Evolutionary conservation across 352 stramenopile species (phyloP).

Genomic region (Globisporangium apiculatum): DNA sequence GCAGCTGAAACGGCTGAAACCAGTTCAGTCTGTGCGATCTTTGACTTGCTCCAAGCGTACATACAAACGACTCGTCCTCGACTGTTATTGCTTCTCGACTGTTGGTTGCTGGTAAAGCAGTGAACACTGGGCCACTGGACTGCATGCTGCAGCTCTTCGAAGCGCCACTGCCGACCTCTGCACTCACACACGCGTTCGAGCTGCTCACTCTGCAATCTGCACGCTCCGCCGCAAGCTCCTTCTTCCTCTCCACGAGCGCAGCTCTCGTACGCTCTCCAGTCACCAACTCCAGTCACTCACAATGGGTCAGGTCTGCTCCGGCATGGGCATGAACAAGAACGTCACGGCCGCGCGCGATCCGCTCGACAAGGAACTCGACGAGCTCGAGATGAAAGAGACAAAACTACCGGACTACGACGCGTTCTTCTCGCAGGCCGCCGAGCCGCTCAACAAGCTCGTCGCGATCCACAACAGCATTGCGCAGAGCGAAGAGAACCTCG

Average conservation of each 20-base stretch:
- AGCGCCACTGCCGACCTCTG: background rate
- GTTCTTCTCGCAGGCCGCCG: slow-evolving; percentile 18
- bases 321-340: slow-evolving; percentile 29
- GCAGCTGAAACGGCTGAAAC: no score
- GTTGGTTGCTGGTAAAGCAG: no score
- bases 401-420: slow-evolving; percentile 20
- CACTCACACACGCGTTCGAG: no score
- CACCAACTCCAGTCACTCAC: slow-evolving; percentile 7
- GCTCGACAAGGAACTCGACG: slow-evolving; percentile 23
- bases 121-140: no score
- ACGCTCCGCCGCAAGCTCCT: slow-evolving; percentile 17
- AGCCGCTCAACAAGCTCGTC: slow-evolving; percentile 15
- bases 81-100: no score
- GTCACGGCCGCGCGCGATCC: slow-evolving; percentile 17
- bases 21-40: no score
- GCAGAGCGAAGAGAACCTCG: slow-evolving; percentile 48
- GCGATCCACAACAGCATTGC: slow-evolving; percentile 45
- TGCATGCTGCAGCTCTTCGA: background rate
- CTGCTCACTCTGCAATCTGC: slow-evolving; percentile 29
- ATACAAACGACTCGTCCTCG: no score
- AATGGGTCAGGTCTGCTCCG: slow-evolving; percentile 59
- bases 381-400: slow-evolving; percentile 20
- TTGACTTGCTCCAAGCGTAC: no score
- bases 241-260: background rate
- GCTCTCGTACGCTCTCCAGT: background rate